Evolutionary conservation across 768 basidiomycete species (phyloP), one percentile per base, ranked within the genome.

Genomic region (Inosperma sp.): DNA sequence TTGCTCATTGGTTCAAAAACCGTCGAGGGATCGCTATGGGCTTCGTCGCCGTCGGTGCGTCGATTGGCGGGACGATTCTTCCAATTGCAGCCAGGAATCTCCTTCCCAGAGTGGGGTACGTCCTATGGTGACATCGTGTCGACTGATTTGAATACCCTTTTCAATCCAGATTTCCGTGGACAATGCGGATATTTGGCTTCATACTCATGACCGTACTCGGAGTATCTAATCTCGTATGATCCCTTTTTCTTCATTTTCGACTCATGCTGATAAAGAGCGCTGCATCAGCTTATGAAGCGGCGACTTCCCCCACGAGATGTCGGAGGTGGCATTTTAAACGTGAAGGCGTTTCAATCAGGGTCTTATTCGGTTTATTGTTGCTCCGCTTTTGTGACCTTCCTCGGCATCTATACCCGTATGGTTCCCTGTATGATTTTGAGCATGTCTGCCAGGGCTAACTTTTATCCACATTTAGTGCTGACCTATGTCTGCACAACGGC

Each of bases 1-100:
- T 85, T 1, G 76, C 83, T 1, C 86, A 89, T 61, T 90, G 87
- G 86, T 89, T 88, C 69, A 77, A 79, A 52, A 77, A 71, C 46
- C 72, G 73, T 26, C 73, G 82, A 8, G 77, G 79, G 0, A 51
- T 82, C 0, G 86, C 84, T 0, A 73, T 87, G 64, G 86, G 86
- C 2, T 51, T 85, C 14, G 69, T 76, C 8, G 83, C 88, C 0
- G 69, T 81, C 9, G 86, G 88, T 0, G 79, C 82, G 0, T 84
- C 83, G 0, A 42, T 86, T 0, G 88, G 88, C 4, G 86, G 88
- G 7, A 81, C 81, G 0, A 46, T 86, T 1, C 74, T 87, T 34
- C 88, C 88, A 1, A 82, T 87, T 34, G 65, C 74, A 7, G 75
- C 79, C 3, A 79, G 75, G 36, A 78, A 74, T 31, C 68, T 88